Conservation (phyloP, 352 stramenopile species). For the Phytophthora foliorum region DNA sequence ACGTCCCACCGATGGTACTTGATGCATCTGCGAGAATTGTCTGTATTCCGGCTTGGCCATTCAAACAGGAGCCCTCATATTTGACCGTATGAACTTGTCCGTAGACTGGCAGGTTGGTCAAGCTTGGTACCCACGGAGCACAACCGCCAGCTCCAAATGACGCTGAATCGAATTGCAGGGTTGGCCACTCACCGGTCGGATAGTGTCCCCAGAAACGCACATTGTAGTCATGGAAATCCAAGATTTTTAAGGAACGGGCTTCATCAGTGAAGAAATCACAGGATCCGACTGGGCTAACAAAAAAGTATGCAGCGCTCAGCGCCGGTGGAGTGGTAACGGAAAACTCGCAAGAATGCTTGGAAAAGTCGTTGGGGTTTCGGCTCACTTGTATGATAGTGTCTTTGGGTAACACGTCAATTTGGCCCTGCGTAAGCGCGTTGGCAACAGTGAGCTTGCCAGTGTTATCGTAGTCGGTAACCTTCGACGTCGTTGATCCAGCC, state of each 20-base stretch:
- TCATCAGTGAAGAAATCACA: slow-evolving; percentile 62
- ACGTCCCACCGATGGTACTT: slow-evolving; percentile 91
- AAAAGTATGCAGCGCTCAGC: slow-evolving; percentile 33
- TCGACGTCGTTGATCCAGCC: slow-evolving; percentile 45
- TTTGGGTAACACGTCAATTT: slow-evolving; percentile 42
- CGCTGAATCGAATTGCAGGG: slow-evolving; percentile 57
- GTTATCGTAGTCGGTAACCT: slow-evolving; percentile 56
- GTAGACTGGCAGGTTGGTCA: slow-evolving; percentile 45
- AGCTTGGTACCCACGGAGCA: slow-evolving; percentile 53
- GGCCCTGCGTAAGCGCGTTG: slow-evolving; percentile 22
- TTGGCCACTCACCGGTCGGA: slow-evolving; percentile 78
- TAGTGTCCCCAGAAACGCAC: slow-evolving; percentile 78
- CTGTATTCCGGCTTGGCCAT: slow-evolving; percentile 60
- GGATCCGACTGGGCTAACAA: slow-evolving; percentile 35
- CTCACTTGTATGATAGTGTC: slow-evolving; percentile 74
- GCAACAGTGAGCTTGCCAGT: slow-evolving; percentile 44
- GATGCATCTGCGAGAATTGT: slow-evolving; percentile 76
- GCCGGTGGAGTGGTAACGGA: slow-evolving; percentile 21
- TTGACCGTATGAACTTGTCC: slow-evolving; percentile 70
- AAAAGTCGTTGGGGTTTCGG: slow-evolving; percentile 78
- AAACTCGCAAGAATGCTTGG: slow-evolving; percentile 72
- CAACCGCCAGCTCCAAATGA: slow-evolving; percentile 49
- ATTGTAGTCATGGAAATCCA: slow-evolving; percentile 80
- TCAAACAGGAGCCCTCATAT: slow-evolving; percentile 71
- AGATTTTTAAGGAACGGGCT: slow-evolving; percentile 56